Evolutionary conservation across 2,329 filamentous ascomycete genomes (phyloP), one percentile per base, ranked within the genome.

Genomic region (Penicillium sp.): DNA sequence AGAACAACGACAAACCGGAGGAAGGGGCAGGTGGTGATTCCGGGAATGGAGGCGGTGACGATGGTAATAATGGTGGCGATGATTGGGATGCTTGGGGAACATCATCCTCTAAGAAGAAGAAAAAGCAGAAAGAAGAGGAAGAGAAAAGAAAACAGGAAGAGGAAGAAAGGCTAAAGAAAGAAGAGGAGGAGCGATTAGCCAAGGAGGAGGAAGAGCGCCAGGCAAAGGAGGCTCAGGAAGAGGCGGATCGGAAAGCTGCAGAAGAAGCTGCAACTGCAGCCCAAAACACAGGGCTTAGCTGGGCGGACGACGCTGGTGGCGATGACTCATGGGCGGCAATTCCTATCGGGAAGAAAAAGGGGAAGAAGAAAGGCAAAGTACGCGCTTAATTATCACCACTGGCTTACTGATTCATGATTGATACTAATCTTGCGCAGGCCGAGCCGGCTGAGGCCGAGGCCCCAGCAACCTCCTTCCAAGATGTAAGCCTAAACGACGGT

Each of bases 401-500:
- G 26, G 26, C 13, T 13, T 13, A 30, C 44, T 17, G 11, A 38
- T 26, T 23, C 23, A 45, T 46, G 31, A 30, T 29, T n/a, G 7
- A 19, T 41, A 35, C 50, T 62, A 8, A 55, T 13, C 15, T 45
- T 11, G 2, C 6, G n/a, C n/a, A 57, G 48, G 65, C 67, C 29
- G 78, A 75, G 47, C 70, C 75, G 44, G 66, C 71, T 6, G 67
- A 78, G 51, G 72, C 74, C 6, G 76, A 78, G 21, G 72, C 75
- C 26, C 71, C 79, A 13, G 67, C 76, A 48, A 84, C 85, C 60
- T 77, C 83, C n/a, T 91, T 91, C 67, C 83, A 90, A 49, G 88
- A 91, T 30, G 87, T 92, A 66, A 90, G 87, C 69, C 76, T 92
- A 29, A 84, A 88, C 66, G 87, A 89, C 60, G 71, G 77, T 29